Evolutionary conservation across 2,329 filamentous ascomycete species (phyloP), one percentile per base, ranked within the genome.

Genomic region (Aplosporella prunicola): DNA sequence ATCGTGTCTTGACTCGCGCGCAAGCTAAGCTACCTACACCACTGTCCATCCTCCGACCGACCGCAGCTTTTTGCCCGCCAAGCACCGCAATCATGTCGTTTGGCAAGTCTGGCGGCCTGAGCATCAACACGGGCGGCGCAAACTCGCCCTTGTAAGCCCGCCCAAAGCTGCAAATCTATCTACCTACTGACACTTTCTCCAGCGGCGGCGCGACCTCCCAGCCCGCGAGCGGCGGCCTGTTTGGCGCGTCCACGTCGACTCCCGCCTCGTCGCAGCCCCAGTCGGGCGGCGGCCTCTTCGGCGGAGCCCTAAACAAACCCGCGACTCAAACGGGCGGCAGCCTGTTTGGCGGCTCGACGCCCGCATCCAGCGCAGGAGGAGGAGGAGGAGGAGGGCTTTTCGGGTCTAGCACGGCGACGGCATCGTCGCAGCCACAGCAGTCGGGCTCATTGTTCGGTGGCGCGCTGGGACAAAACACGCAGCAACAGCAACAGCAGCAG

Each of bases 91-190:
- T n/a, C 17, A 40, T 40, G 38, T 24, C 38, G 14, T 40, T 61
- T 46, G 64, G 63, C 29, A 58, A 65, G 31, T 67, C 64, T 16
- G 67, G 68, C 49, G 66, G 63, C 40, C 57, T 75, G 51, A 69
- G 64, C 42, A 65, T 75, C 49, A 76, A 74, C 49, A 75, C 72
- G 14, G 64, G 63, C 43, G 51, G 30, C 57, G 24, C n/a, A n/a
- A n/a, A n/a, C n/a, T 24, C 22, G 25, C 32, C 30, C 25, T 17
- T 40, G 31, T 24, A 18, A 32, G 30, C 30, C 13, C 16, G 32
- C 27, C 15, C 15, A 13, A 20, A 17, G 15, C 13, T 29, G 5
- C 3, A n/a, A 14, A 14, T 8, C 18, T 22, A 18, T 3, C 16
- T 32, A 10, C 15, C 16, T 13, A 26, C 35, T 38, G 23, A 38